phyloP scores from a whole-genome alignment of 2,329 filamentous ascomycete species.

The Aspergillus caelatus region DNA sequence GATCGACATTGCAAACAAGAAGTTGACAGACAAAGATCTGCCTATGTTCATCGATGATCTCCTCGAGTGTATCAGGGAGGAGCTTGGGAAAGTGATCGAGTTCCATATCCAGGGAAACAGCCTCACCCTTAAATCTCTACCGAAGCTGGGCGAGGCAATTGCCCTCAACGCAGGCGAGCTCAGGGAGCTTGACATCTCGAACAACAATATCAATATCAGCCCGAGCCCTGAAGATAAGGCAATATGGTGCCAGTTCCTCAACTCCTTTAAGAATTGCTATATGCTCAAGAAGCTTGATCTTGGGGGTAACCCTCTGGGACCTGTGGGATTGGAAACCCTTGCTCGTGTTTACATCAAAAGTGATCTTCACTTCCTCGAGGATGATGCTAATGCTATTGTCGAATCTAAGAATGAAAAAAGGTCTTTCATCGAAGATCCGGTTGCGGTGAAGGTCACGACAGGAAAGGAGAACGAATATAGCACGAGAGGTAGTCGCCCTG shows the following conservation, averaged over 20 bases:
- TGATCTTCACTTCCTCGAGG: slow-evolving; percentile 36
- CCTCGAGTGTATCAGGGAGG: slow-evolving; percentile 39
- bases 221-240: slow-evolving; percentile 36
- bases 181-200: slow-evolving; percentile 50
- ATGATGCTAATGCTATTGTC: slow-evolving; percentile 26
- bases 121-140: slow-evolving; percentile 47
- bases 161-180: slow-evolving; percentile 47
- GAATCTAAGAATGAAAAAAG: slow-evolving; percentile 5
- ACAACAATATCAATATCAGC: slow-evolving; percentile 48
- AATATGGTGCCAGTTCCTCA: slow-evolving; percentile 49
- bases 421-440: slow-evolving; percentile 10
- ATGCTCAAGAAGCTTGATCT: slow-evolving; percentile 50
- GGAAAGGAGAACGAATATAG: slow-evolving; percentile 23
- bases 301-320: slow-evolving; percentile 47
- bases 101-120: slow-evolving; percentile 50
- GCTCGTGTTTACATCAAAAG: slow-evolving; percentile 45
- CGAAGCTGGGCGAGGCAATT: slow-evolving; percentile 46
- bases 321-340: slow-evolving; percentile 50
- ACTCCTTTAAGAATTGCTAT: slow-evolving; percentile 46
- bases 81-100: slow-evolving; percentile 46
- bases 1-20: slow-evolving; percentile 49
- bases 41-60: slow-evolving; percentile 47
- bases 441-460: slow-evolving; percentile 10
- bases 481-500: slow-evolving; percentile 4
- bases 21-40: slow-evolving; percentile 51